Conservation (phyloP, 768 basidiomycete genomes). For the Phlebiopsis flavidoalba region DNA sequence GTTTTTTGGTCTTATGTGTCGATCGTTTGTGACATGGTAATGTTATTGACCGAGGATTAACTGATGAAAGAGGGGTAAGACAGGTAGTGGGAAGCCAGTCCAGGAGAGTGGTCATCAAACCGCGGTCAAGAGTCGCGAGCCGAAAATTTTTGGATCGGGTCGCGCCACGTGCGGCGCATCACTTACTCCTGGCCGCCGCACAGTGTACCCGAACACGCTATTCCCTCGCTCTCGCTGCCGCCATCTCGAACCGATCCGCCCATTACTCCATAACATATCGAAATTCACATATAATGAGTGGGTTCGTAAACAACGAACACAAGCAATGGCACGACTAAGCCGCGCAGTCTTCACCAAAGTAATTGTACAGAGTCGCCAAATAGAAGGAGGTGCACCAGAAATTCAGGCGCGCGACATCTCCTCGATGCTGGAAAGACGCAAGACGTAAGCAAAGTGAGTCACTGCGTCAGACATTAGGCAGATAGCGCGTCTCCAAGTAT, state of each 20-base stretch:
- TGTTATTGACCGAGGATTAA: not conserved
- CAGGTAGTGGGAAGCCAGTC: not conserved
- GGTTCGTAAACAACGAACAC: not conserved
- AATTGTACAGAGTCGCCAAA: conserved; percentile 73
- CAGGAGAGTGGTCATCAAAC: not conserved
- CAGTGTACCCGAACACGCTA: not conserved
- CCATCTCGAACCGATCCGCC: not conserved
- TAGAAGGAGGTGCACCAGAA: conserved; percentile 78
- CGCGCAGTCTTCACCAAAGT: conserved; percentile 71
- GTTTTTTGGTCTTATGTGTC: conserved; percentile 39
- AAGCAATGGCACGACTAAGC: not conserved
- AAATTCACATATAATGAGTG: not conserved
- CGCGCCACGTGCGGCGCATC: conserved; percentile 2
- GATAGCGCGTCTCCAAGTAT: not conserved
- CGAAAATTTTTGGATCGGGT: conserved; percentile 7
- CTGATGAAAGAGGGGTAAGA: not conserved
- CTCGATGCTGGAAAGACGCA: conserved; percentile 87
- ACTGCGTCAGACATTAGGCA: not conserved
- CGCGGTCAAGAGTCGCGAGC: not conserved
- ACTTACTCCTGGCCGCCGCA: not conserved
- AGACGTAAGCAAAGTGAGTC: conserved; percentile 85
- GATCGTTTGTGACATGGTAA: conserved; percentile 16
- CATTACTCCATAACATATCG: not conserved
- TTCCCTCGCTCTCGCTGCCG: not conserved
- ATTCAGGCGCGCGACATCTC: conserved; percentile 88